Evolutionary conservation across 768 basidiomycete species (phyloP), one percentile per base, ranked within the genome.

Genomic region (Kwoniella mangroviensis): DNA sequence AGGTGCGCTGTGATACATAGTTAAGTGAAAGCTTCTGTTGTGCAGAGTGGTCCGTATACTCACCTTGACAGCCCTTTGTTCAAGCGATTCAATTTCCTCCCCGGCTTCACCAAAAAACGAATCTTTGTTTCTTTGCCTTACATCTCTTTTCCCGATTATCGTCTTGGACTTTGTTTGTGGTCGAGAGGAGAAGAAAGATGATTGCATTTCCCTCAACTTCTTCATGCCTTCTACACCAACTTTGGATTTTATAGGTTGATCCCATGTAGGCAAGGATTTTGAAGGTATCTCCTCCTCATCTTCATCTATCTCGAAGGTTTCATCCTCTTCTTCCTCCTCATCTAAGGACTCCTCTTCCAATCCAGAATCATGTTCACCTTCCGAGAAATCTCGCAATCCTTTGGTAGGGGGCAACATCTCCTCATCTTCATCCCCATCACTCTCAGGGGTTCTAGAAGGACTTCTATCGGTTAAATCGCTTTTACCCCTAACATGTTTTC

Each of bases 1-100:
- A 93, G 43, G 90, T 83, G 61, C 92, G 89, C 92, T 93, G 4
- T 34, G 34, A 34, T 34, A 34, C 34, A 34, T 34, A 34, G 34
- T 6, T 34, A 5, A 34, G 34, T 34, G 6, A 34, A 34, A 34
- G 34, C 4, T 34, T 34, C 6, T 34, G 34, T 34, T 34, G 34
- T 34, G 34, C 6, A 34, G n/a, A 34, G 34, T 34, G 6, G 34
- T 7, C 34, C 34, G 9, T 7, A 34, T 7, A 73, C 74, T 59
- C 55, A 77, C 78, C 76, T 76, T 79, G 78, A 71, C 70, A 41
- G 75, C 72, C 76, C 78, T 63, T 51, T 69, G 63, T 57, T 73
- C 78, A 77, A 76, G 75, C 79, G 65, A 59, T 40, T 53, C 69
- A 28, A 67, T 41, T 52, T 71, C 79, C 79, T 79, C 78, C 70